Evolutionary conservation across 2,329 filamentous ascomycete genomes (phyloP).

Genomic region (Macrophomina tecta): DNA sequence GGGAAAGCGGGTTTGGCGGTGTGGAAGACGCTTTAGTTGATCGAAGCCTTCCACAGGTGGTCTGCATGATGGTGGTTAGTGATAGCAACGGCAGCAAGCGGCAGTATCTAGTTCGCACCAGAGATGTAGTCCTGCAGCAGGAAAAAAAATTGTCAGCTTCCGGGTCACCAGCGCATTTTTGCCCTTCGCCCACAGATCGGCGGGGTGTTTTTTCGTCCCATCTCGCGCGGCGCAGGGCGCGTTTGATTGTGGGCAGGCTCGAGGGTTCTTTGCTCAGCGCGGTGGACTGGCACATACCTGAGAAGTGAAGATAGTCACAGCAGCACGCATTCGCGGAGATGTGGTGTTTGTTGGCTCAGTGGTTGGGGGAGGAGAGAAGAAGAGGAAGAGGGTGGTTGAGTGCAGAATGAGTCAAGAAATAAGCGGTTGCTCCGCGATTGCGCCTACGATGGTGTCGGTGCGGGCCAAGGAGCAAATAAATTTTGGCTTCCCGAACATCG

Average conservation of each 20-base stretch:
- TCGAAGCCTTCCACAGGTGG: slow-evolving; percentile 72
- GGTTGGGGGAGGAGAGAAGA: slow-evolving; percentile 13
- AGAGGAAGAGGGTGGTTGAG: neutral
- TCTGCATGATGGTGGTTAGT: slow-evolving; percentile 49
- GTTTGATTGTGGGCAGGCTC: slow-evolving; percentile 17
- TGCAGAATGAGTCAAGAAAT: slow-evolving; percentile 23
- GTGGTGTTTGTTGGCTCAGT: slow-evolving; percentile 19
- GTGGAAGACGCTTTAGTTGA: slow-evolving; percentile 57
- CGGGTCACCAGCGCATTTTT: slow-evolving; percentile 25
- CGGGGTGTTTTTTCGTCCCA: neutral
- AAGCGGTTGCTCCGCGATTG: slow-evolving; percentile 10
- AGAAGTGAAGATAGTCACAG: slow-evolving; percentile 59
- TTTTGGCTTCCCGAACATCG: slow-evolving; percentile 26
- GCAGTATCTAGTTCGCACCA: slow-evolving; percentile 50
- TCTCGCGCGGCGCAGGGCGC: slow-evolving; percentile 3
- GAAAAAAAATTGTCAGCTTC: slow-evolving; percentile 42
- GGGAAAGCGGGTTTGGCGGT: slow-evolving; percentile 27
- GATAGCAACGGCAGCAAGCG: slow-evolving; percentile 27
- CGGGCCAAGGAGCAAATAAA: slow-evolving; percentile 12
- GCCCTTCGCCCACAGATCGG: neutral
- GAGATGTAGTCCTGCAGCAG: slow-evolving; percentile 66
- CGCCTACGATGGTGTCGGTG: slow-evolving; percentile 19
- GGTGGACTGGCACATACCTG: slow-evolving; percentile 52
- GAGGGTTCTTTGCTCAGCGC: slow-evolving; percentile 10
- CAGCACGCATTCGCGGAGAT: slow-evolving; percentile 52